phyloP scores from a whole-genome alignment of 306 rosid genomes.

The Cicer bijugum region DNA sequence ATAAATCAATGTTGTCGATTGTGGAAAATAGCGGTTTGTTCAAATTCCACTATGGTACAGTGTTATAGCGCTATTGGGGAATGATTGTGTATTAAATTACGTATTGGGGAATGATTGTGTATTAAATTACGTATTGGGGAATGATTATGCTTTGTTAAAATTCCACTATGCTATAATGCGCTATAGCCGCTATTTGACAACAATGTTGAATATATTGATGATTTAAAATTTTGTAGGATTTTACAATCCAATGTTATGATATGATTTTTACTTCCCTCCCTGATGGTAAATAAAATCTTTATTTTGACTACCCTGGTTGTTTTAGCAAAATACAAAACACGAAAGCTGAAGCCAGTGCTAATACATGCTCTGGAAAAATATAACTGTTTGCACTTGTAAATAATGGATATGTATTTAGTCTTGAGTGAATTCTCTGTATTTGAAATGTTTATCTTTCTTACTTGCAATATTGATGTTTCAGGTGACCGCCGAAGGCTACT shows the following conservation, averaged over 20 bases:
- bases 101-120: no score
- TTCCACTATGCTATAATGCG: no score
- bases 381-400: slow-evolving; percentile 18
- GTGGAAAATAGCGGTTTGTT: no score
- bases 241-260: not conserved
- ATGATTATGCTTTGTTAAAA: no score
- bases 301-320: slow-evolving; percentile 1
- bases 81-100: no score
- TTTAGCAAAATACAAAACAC: slow-evolving; percentile 5
- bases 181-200: no score
- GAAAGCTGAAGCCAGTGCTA: slow-evolving; percentile 13
- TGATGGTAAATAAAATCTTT: not conserved
- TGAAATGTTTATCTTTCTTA: slow-evolving; percentile 44
- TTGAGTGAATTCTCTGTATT: slow-evolving; percentile 37
- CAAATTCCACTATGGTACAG: no score
- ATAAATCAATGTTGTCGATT: no score
- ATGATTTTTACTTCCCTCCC: slow-evolving; percentile 3
- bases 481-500: slow-evolving; percentile 90
- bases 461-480: slow-evolving; percentile 50
- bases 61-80: no score
- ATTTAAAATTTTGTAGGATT: slow-evolving; percentile 1
- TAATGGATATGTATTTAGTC: slow-evolving; percentile 25
- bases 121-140: no score
- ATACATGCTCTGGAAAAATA: slow-evolving; percentile 20
- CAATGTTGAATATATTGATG: no score